Conservation (phyloP, 805 yeast species). For the Metschnikowia baotianmanensis region DNA sequence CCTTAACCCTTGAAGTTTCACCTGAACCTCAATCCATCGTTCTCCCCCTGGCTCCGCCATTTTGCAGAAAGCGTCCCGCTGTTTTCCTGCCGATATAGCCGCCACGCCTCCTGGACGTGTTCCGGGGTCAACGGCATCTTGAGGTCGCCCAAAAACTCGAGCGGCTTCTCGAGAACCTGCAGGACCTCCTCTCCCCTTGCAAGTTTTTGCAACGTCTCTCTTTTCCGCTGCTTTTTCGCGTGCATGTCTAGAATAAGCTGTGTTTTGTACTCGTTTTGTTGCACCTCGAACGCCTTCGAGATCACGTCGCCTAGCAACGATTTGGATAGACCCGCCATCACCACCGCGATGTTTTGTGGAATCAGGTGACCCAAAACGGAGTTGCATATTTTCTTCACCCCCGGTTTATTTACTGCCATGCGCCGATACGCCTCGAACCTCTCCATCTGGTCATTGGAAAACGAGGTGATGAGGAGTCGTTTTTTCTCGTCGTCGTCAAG, state of each 20-base stretch:
- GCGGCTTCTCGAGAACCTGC: slow-evolving; percentile 22
- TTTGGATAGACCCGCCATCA: slow-evolving; percentile 83
- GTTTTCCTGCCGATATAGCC: slow-evolving; percentile 65
- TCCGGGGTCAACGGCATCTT: slow-evolving; percentile 73
- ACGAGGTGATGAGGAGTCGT: slow-evolving; percentile 62
- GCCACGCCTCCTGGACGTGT: slow-evolving; percentile 87
- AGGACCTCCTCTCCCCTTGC: slow-evolving; percentile 34
- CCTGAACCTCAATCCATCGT: slow-evolving; percentile 64
- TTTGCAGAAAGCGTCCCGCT: slow-evolving; percentile 59
- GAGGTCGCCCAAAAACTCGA: slow-evolving; percentile 40
- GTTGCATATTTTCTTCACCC: slow-evolving; percentile 78
- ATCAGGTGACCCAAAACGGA: slow-evolving; percentile 77
- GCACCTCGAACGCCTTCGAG: slow-evolving; percentile 74
- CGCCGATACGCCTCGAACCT: slow-evolving; percentile 85
- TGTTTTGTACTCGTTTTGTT: slow-evolving; percentile 51
- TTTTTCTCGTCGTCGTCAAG: slow-evolving; percentile 53
- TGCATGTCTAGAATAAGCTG: slow-evolving; percentile 36
- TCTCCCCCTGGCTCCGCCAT: slow-evolving; percentile 70
- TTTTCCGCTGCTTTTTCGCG: slow-evolving; percentile 34
- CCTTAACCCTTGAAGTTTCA: slow-evolving; percentile 19
- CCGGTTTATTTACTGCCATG: slow-evolving; percentile 57
- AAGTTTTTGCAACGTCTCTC: slow-evolving; percentile 34
- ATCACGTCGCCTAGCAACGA: slow-evolving; percentile 88
- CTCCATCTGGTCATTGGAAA: slow-evolving; percentile 80
- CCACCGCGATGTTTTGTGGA: slow-evolving; percentile 74